phyloP scores from a whole-genome alignment of 2,329 filamentous ascomycete genomes.

The Fragosphaeria purpurea region DNA sequence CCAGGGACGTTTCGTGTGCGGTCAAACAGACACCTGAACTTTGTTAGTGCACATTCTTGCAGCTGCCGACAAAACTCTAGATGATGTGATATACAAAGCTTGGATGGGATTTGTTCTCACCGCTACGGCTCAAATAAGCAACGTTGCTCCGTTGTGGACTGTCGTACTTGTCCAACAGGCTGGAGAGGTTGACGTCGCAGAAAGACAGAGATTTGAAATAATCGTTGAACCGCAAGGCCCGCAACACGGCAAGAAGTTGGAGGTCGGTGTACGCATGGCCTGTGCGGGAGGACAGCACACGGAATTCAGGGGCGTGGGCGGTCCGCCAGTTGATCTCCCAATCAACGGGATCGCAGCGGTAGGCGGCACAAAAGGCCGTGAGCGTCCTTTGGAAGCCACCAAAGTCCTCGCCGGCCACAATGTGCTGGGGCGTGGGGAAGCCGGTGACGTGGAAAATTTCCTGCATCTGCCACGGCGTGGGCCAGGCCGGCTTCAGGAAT shows the following conservation, averaged over 20 bases:
- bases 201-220: constrained; percentile 51
- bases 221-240: constrained; percentile 47
- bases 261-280: constrained; percentile 33
- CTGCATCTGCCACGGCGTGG: constrained; percentile 40
- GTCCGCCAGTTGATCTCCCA: constrained; percentile 43
- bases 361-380: constrained; percentile 45
- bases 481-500: constrained; percentile 48
- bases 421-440: constrained; percentile 40
- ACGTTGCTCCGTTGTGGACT: constrained; percentile 34
- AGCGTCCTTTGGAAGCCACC: constrained; percentile 45
- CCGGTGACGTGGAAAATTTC: constrained; percentile 43
- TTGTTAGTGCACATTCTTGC: too few species aligned
- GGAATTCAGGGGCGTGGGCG: constrained; percentile 41
- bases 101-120: constrained; percentile 22
- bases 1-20: constrained; percentile 36
- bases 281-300: constrained; percentile 34
- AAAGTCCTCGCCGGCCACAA: constrained; percentile 43
- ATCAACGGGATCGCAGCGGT: constrained; percentile 36
- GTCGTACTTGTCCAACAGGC: constrained; percentile 31
- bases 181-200: constrained; percentile 38
- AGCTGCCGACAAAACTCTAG: too few species aligned
- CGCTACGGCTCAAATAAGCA: constrained; percentile 42
- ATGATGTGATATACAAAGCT: too few species aligned
- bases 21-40: constrained; percentile 33
- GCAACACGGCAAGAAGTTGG: constrained; percentile 47